Conservation (phyloP, 352 stramenopile genomes). For the Pythium apleroticum region DNA sequence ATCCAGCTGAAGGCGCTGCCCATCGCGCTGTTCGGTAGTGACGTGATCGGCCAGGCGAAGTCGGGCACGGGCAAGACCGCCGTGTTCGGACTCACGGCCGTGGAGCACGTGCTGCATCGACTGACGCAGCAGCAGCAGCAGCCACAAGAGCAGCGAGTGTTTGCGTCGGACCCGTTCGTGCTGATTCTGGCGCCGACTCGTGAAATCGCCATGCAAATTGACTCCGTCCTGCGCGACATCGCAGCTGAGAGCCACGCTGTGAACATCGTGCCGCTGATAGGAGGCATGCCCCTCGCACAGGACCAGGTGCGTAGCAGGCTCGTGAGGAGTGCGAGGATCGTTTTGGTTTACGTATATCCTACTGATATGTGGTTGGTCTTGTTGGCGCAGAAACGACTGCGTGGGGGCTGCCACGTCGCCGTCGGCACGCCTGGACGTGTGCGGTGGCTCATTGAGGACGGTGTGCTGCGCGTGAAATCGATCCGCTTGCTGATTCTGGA, state of each 20-base stretch:
- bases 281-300: slow-evolving; percentile 53
- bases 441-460: slow-evolving; percentile 63
- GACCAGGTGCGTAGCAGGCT: slow-evolving; percentile 65
- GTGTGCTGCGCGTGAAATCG: slow-evolving; percentile 40
- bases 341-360: no score
- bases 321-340: no score
- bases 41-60: slow-evolving; percentile 82
- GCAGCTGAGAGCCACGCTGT: slow-evolving; percentile 38
- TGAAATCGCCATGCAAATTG: slow-evolving; percentile 80
- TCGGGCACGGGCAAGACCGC: slow-evolving; percentile 83
- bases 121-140: slow-evolving; percentile 16
- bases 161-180: slow-evolving; percentile 32
- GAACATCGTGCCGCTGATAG: slow-evolving; percentile 55
- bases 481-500: slow-evolving; percentile 75
- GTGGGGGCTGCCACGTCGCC: slow-evolving; percentile 54
- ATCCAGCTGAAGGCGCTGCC: slow-evolving; percentile 73
- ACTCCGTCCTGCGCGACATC: slow-evolving; percentile 59
- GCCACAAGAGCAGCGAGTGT: not conserved
- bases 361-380: no score
- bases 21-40: slow-evolving; percentile 75
- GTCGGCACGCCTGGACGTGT: slow-evolving; percentile 76
- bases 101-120: slow-evolving; percentile 59
- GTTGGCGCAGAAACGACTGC: slow-evolving; percentile 32
- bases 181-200: slow-evolving; percentile 76
- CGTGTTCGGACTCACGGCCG: slow-evolving; percentile 63